Evolutionary conservation across 495 filamentous ascomycete genomes (phyloP), one percentile per base, ranked within the genome.

Genomic region (Trichoderma gamsii): DNA sequence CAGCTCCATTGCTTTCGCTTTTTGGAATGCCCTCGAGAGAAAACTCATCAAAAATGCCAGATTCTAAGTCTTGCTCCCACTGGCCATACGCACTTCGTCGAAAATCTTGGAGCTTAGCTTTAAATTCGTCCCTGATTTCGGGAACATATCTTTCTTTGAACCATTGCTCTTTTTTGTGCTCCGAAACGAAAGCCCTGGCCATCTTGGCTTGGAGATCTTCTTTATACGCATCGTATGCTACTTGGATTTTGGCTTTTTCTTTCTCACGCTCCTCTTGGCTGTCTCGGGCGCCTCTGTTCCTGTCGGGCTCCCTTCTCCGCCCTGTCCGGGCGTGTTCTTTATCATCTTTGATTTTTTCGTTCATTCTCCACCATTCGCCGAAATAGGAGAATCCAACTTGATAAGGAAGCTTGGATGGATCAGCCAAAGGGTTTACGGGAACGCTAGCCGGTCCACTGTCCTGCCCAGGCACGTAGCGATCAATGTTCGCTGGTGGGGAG

Each of bases 351-450:
- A 96, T 89, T 32, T 83, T 83, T 75, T 96, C 90, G 72, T 97
- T 92, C 12, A 84, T 79, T 67, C 93, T 83, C 93, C 93, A 97
- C 95, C 95, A 99, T 77, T 98, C 96, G 8, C 92, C 90, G 74
- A 96, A 99, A 78, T 89, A 98, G 29, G 90, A 97, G 79, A 98
- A 98, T 0, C 95, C 94, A 64, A 97, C 95, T 76, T 97, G 93
- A 70, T 90, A 96, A 16, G 97, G 90, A 12, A 98, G 82, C 64
- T 85, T 89, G 66, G 93, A 81, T 8, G 95, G 95, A 71, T 98
- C 91, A 18, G 87, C 83, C 43, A 97, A 76, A 4, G 90, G 91
- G 72, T 96, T 96, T 16, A 46, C 41, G 4, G 80, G 79, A 9
- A 85, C 79, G n/a, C 89, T 77, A 12, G 81, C 78, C 16, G 89